Percentiles rank a stretch among this genome's conserved stretches.
phyloP scores from a whole-genome alignment of 164 flowering plant genomes.

The Sextonia rubra region DNA sequence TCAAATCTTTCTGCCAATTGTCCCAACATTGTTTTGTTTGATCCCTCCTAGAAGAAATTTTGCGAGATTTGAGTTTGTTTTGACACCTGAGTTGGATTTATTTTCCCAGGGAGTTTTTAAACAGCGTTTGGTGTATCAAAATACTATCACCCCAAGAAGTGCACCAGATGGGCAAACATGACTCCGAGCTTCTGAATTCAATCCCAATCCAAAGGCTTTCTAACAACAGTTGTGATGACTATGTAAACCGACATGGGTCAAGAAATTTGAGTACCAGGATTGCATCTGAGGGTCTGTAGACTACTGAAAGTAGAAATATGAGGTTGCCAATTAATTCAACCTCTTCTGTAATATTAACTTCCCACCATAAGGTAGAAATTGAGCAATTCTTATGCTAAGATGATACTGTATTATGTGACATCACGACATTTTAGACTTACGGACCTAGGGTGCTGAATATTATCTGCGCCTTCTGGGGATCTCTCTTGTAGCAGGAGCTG shows the following conservation, averaged over 20 bases:
- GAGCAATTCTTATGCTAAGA: background rate
- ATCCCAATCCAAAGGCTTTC: constrained; percentile 58
- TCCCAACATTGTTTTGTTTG: too few species aligned
- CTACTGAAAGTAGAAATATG: constrained; percentile 28
- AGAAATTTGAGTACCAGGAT: constrained; percentile 56
- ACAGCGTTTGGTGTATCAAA: constrained; percentile 86
- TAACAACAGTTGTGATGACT: constrained; percentile 54
- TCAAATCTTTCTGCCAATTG: too few species aligned
- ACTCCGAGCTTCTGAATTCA: constrained; percentile 55
- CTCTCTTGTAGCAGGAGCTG: background rate
- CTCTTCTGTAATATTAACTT: constrained; percentile 28
- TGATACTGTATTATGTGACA: background rate
- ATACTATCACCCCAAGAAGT: constrained; percentile 90
- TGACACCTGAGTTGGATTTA: background rate
- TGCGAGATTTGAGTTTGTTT: too few species aligned
- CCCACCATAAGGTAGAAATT: background rate
- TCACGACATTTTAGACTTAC: background rate
- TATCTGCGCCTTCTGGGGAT: background rate
- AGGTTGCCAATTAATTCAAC: constrained; percentile 4
- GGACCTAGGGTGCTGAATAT: background rate
- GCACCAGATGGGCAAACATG: constrained; percentile 88
- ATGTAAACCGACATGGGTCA: constrained; percentile 42
- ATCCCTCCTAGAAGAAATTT: too few species aligned
- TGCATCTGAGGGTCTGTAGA: constrained; percentile 62
- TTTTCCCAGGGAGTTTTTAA: constrained; percentile 79